Conservation (phyloP, 2,329 filamentous ascomycete genomes). For the Berkeleyomyces basicola region DNA sequence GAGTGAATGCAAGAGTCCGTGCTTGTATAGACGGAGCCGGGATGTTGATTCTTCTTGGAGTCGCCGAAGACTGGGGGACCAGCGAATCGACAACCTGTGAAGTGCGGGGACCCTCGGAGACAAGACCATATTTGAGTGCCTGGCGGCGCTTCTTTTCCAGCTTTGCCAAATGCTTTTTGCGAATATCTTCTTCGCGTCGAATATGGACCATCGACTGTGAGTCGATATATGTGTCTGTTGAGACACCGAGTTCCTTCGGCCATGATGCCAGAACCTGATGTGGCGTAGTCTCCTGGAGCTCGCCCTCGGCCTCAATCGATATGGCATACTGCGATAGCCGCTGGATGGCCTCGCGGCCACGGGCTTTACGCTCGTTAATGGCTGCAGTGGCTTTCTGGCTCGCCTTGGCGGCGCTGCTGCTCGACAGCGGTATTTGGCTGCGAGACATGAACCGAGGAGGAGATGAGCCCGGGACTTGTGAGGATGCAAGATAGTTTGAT, state of each 20-base stretch:
- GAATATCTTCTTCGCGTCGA: conserved; percentile 6
- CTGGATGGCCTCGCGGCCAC: conserved; percentile 19
- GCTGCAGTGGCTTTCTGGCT: neutral
- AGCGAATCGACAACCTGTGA: conserved; percentile 14
- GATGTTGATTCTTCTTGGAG: conserved; percentile 14
- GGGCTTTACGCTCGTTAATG: neutral
- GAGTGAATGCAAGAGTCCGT: neutral
- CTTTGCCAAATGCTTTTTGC: conserved; percentile 8
- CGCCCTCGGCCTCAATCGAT: conserved; percentile 18
- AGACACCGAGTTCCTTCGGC: conserved; percentile 24
- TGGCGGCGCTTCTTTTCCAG: conserved; percentile 10
- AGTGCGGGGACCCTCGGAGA: neutral
- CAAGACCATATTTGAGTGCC: conserved; percentile 8
- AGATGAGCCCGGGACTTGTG: neutral
- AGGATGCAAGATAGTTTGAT: neutral
- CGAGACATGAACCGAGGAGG: neutral
- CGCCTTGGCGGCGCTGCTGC: neutral
- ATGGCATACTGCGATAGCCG: conserved; percentile 23
- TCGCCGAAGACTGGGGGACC: conserved; percentile 22
- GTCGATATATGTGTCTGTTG: conserved; percentile 23
- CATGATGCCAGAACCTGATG: conserved; percentile 23
- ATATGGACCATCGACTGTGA: conserved; percentile 3
- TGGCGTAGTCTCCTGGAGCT: conserved; percentile 15
- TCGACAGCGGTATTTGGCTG: neutral
- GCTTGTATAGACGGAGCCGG: neutral